Percentiles rank a stretch among this genome's conserved stretches.
phyloP scores from a whole-genome alignment of 306 rosid genomes.

The Vicia sativa region DNA sequence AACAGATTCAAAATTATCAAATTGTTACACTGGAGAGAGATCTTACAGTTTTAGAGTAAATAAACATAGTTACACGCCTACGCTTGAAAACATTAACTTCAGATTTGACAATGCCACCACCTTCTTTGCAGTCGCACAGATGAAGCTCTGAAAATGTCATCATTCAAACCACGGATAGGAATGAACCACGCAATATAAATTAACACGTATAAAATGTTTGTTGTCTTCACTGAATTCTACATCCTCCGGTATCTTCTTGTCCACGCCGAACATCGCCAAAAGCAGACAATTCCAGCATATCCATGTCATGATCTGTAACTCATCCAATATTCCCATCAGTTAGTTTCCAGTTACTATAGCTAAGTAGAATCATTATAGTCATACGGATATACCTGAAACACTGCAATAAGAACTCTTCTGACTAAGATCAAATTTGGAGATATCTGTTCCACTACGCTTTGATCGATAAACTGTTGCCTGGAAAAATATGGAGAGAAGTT shows the following conservation, averaged over 20 bases:
- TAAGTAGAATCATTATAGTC: slow-evolving; percentile 15
- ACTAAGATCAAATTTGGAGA: slow-evolving; percentile 75
- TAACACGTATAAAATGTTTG: slow-evolving; percentile 28
- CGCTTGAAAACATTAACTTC: neutral
- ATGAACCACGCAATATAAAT: slow-evolving; percentile 25
- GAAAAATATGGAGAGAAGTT: slow-evolving; percentile 21
- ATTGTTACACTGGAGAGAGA: too few species aligned
- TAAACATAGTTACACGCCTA: too few species aligned
- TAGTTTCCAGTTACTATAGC: slow-evolving; percentile 25
- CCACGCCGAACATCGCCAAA: slow-evolving; percentile 75
- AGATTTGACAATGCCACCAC: slow-evolving; percentile 20
- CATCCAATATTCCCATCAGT: slow-evolving; percentile 33
- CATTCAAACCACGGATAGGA: slow-evolving; percentile 27
- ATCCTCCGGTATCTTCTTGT: slow-evolving; percentile 81
- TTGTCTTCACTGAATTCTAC: slow-evolving; percentile 69
- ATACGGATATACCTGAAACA: slow-evolving; percentile 67
- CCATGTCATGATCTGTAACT: slow-evolving; percentile 85
- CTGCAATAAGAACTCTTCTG: slow-evolving; percentile 94
- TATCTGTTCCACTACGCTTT: slow-evolving; percentile 80
- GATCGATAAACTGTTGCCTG: slow-evolving; percentile 90
- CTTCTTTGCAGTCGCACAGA: slow-evolving; percentile 26
- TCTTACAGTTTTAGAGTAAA: too few species aligned
- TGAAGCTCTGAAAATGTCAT: slow-evolving; percentile 9
- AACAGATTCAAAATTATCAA: too few species aligned
- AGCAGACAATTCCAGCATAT: slow-evolving; percentile 86